Evolutionary conservation across 2,329 filamentous ascomycete genomes (phyloP).

Genomic region (Endoconidiophora polonica): DNA sequence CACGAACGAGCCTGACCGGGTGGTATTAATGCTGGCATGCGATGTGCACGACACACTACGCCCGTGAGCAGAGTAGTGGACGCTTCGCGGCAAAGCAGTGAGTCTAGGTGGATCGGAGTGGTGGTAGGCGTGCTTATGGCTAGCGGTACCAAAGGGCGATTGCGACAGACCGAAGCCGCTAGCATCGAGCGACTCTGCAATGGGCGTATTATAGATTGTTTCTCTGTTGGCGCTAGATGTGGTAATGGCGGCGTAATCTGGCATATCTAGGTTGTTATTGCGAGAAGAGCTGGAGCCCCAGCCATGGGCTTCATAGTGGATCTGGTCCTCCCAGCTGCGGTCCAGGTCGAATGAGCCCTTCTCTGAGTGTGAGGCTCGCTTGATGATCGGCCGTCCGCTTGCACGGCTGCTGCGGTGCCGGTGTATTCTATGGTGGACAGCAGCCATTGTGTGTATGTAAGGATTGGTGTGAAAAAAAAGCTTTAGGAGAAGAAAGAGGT

Average conservation of each 20-base stretch:
- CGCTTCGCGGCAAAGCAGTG: slow-evolving; percentile 12
- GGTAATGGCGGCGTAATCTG: slow-evolving; percentile 20
- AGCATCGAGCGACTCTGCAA: neutral
- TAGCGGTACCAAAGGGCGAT: too few species aligned
- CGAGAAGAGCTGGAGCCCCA: slow-evolving; percentile 18
- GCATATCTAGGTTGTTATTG: slow-evolving; percentile 31
- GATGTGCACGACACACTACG: slow-evolving; percentile 43
- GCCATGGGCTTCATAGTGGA: slow-evolving; percentile 21
- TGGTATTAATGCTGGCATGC: slow-evolving; percentile 32
- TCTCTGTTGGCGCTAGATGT: slow-evolving; percentile 4
- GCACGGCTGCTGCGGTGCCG: slow-evolving; percentile 13
- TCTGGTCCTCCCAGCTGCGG: slow-evolving; percentile 41
- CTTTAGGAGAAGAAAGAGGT: slow-evolving; percentile 18
- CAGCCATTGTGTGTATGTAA: slow-evolving; percentile 14
- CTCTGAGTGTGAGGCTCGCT: slow-evolving; percentile 38
- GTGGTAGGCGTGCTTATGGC: too few species aligned
- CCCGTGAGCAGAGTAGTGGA: slow-evolving; percentile 34
- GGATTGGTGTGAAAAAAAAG: neutral
- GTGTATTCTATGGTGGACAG: slow-evolving; percentile 15
- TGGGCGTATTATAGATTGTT: slow-evolving; percentile 6
- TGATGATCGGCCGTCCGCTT: slow-evolving; percentile 28
- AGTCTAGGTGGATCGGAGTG: too few species aligned
- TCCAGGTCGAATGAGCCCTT: slow-evolving; percentile 48
- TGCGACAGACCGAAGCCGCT: too few species aligned
- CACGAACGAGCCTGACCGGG: slow-evolving; percentile 31